Base-by-base conservation (phyloP, 768 basidiomycete genomes). In the Suillus cothurnatus region DNA sequence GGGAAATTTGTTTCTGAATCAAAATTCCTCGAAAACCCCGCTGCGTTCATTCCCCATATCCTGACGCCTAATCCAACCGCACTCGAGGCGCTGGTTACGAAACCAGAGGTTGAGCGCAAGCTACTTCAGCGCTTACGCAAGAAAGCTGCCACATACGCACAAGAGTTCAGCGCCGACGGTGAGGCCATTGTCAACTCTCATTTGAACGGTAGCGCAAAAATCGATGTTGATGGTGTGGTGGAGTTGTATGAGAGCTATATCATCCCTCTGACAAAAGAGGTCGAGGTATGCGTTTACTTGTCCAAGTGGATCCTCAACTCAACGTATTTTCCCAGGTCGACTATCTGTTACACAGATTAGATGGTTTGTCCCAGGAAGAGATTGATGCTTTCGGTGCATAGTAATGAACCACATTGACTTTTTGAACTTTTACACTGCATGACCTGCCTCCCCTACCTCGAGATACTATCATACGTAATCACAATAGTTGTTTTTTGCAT, bases 1-100 rank as follows among this genome's bases (percentile, higher is more conserved):
- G 97, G 97, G 64, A 99, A 98, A 84, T 99, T 99, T 75, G 97
- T 99, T 6, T 95, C 96, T 6, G 97, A 99, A 79, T 93, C 93
- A 32, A 99, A 99, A 76, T 99, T 99, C 81, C 75, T 84, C n/a
- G 85, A 87, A 36, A 82, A 93, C 66, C 97, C 97, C 23, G 81
- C 89, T 41, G 88, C 89, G 12, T 99, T 98, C 78, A 85, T 99
- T 64, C 95, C 96, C 0, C 95, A 96, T 77, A 99, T 99, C 72
- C 84, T 85, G 43, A 84, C 84, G 3, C 89, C 89, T 11, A 91
- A 99, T 75, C 86, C 87, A 21, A 78, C 85, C 47, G 91, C 88
- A 9, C 84, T 99, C 26, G 94, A 92, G 9, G 88, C 79, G 0
- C 81, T 99, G 53, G 98, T 99, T 74, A 96, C 95, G n/a, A 99